phyloP scores from a whole-genome alignment of 179 eudicot species.

The Silene coronaria region DNA sequence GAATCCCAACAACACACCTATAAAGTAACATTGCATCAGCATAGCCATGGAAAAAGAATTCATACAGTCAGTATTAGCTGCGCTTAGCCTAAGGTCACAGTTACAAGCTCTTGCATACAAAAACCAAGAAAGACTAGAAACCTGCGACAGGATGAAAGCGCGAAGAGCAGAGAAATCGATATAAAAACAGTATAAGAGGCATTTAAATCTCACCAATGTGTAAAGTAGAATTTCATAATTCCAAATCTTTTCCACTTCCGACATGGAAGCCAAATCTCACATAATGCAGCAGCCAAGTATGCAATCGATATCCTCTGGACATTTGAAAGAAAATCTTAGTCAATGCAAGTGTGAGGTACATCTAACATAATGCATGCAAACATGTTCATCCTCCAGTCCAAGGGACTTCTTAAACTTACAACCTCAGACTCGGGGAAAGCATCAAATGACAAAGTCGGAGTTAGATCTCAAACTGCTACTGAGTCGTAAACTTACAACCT shows the following conservation, averaged over 20 bases:
- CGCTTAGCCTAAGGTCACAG: no score
- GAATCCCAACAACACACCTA: constrained; percentile 49
- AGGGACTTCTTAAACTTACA: no score
- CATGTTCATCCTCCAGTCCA: no score
- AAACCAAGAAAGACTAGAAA: no score
- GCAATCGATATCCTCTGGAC: constrained; percentile 80
- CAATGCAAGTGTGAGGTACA: no score
- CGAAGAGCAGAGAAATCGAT: no score
- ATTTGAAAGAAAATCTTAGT: background rate
- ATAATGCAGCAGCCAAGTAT: constrained; percentile 63
- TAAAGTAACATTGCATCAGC: constrained; percentile 20
- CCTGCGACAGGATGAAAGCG: no score
- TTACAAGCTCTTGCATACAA: no score
- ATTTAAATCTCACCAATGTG: constrained; percentile 60
- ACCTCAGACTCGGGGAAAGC: background rate
- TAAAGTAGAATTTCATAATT: constrained; percentile 33
- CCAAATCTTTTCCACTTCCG: constrained; percentile 37
- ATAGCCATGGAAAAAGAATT: background rate
- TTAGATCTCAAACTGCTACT: background rate
- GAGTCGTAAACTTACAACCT: background rate
- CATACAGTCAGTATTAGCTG: no score
- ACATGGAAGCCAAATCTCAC: constrained; percentile 88
- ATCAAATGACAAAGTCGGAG: background rate
- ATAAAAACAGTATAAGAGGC: background rate
- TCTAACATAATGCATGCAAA: no score